Evolutionary conservation across 202 grass and related monocot genomes (phyloP).

Genomic region (Zizania palustris): DNA sequence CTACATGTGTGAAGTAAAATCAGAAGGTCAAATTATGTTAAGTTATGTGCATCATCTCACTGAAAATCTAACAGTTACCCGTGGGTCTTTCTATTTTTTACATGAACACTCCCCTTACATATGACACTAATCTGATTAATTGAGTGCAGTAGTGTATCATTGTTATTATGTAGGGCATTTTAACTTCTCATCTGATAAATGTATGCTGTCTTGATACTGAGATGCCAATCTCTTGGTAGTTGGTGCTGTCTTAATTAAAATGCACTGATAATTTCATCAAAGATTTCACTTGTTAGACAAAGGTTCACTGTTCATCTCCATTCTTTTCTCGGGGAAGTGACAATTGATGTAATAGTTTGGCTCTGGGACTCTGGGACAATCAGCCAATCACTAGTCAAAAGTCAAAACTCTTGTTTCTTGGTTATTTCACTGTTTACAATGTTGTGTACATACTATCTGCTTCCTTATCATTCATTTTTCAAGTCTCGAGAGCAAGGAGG

Average conservation of each 20-base stretch:
- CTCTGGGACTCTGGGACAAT: background rate
- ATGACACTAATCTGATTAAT: background rate
- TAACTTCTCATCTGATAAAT: background rate
- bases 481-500: background rate
- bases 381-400: background rate
- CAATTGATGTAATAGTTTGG: background rate
- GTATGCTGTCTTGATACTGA: background rate
- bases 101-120: background rate
- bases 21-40: background rate
- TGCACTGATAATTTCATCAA: background rate
- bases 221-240: background rate
- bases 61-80: background rate
- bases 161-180: background rate
- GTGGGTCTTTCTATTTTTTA: background rate
- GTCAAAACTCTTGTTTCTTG: conserved; percentile 7
- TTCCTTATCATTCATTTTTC: background rate
- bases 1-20: background rate
- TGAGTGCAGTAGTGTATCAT: background rate
- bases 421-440: background rate
- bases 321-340: background rate
- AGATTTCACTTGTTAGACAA: background rate
- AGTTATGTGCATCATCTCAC: background rate
- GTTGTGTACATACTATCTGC: background rate
- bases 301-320: background rate
- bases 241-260: conserved; percentile 2